Base-by-base conservation (phyloP, 768 basidiomycete genomes). In the Gloeostereum incarnatum region DNA sequence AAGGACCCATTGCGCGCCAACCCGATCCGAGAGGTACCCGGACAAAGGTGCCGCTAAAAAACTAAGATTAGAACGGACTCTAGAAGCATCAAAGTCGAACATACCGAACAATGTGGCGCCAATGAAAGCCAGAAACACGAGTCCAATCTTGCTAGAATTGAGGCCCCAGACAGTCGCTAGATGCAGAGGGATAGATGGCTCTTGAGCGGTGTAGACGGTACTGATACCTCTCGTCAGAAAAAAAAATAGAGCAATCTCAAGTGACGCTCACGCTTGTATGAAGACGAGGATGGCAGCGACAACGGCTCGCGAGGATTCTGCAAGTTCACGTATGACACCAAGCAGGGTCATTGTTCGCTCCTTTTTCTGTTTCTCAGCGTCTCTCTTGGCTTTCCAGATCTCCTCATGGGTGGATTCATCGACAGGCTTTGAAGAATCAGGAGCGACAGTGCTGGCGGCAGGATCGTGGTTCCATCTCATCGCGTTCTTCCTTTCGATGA, bases 61-160 rank as follows among this genome's bases (percentile, higher is more conserved):
- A n/a, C n/a, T n/a, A n/a, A n/a, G n/a, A n/a, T n/a, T n/a, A n/a
- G n/a, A n/a, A n/a, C n/a, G n/a, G n/a, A n/a, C n/a, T n/a, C n/a
- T n/a, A n/a, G n/a, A n/a, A n/a, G n/a, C n/a, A n/a, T n/a, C n/a
- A n/a, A n/a, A n/a, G n/a, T n/a, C n/a, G n/a, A n/a, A n/a, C n/a
- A n/a, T n/a, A n/a, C n/a, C n/a, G n/a, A n/a, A n/a, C n/a, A n/a
- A n/a, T n/a, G n/a, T n/a, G n/a, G n/a, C n/a, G 6, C 70, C 68
- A 5, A 74, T 80, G n/a, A n/a, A n/a, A n/a, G n/a, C n/a, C 40
- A 86, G 58, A 51, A 78, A 79, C 11, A 82, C 68, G n/a, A 85
- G 47, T 6, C 84, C 84, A 8, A 82, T 75, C 51, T 58, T 54
- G n/a, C 50, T 52, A 0, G 77, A 63, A 39, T 63, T 45, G 27